A percentile compares a stretch with the other conserved stretches of the same genome.
These are phyloP conservation scores for Tephrocybe sp. DNA, from an alignment of 768 basidiomycete species.

Conservation along the genomic window DNA sequence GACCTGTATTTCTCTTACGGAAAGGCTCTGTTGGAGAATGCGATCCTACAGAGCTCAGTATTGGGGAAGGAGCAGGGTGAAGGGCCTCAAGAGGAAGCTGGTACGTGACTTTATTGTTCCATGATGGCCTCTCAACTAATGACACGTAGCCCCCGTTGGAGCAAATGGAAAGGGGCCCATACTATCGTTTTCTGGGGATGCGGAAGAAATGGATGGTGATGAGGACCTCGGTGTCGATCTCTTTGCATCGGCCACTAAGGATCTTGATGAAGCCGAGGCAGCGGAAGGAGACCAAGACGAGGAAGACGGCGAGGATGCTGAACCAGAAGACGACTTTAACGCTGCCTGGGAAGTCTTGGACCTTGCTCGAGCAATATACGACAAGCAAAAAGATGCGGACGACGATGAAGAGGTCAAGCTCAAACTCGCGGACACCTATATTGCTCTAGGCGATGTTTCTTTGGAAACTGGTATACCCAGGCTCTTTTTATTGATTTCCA, in stretches of 20 bases:
- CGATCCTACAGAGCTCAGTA: slow-evolving; percentile 82
- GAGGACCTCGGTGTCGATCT: slow-evolving; percentile 60
- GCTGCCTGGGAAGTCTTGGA: slow-evolving; percentile 98
- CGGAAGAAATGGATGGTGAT: slow-evolving; percentile 53
- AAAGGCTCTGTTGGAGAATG: slow-evolving; percentile 90
- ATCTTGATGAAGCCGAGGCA: slow-evolving; percentile 41
- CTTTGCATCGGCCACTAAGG: slow-evolving; percentile 54
- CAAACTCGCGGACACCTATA: slow-evolving; percentile 88
- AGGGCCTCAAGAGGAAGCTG: slow-evolving; percentile 39
- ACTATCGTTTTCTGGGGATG: slow-evolving; percentile 80
- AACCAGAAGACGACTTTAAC: slow-evolving; percentile 96
- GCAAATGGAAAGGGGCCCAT: slow-evolving; percentile 49
- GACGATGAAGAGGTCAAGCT: slow-evolving; percentile 64
- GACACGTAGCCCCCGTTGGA: slow-evolving; percentile 28
- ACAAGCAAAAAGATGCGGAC: slow-evolving; percentile 52
- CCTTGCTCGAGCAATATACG: slow-evolving; percentile 83
- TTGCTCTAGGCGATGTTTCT: slow-evolving; percentile 92
- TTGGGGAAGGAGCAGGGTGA: slow-evolving; percentile 83
- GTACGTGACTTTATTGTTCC: slow-evolving; percentile 23
- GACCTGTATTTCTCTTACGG: slow-evolving; percentile 91
- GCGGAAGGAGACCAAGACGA: slow-evolving; percentile 50
- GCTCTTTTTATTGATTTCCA: slow-evolving; percentile 1
- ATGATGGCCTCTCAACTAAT: slow-evolving; percentile 6
- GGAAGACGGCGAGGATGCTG: slow-evolving; percentile 65
- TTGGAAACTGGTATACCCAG: slow-evolving; percentile 77